These are phyloP conservation scores for Monosporascus sp. DNA, from an alignment of 2,329 filamentous ascomycete genomes.

Conservation along the genomic window DNA sequence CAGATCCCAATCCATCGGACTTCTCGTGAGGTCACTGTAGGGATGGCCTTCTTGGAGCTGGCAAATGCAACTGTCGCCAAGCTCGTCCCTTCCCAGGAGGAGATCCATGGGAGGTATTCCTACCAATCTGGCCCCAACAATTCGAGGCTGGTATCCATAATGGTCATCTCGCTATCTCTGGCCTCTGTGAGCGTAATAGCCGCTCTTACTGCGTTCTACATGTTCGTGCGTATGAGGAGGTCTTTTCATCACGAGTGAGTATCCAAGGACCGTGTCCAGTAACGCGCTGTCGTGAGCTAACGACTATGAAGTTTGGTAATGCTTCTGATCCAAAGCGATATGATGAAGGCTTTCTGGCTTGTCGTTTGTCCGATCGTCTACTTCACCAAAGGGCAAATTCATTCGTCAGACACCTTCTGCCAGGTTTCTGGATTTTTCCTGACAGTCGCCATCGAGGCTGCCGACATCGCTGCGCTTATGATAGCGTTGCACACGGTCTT, in stretches of 20 bases:
- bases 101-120: not conserved
- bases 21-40: not conserved
- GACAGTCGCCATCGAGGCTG: slow-evolving; percentile 60
- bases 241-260: slow-evolving; percentile 68
- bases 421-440: slow-evolving; percentile 66
- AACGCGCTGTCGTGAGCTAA: slow-evolving; percentile 11
- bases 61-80: not conserved
- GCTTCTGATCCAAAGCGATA: slow-evolving; percentile 66
- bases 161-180: slow-evolving; percentile 36
- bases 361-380: slow-evolving; percentile 59
- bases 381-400: slow-evolving; percentile 46
- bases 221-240: slow-evolving; percentile 69
- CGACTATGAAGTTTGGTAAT: slow-evolving; percentile 57
- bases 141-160: slow-evolving; percentile 21
- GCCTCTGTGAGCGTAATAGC: slow-evolving; percentile 51
- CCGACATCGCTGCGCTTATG: slow-evolving; percentile 66
- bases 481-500: slow-evolving; percentile 70
- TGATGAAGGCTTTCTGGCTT: slow-evolving; percentile 65
- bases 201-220: slow-evolving; percentile 57
- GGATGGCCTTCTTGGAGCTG: not conserved
- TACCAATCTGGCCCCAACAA: slow-evolving; percentile 2
- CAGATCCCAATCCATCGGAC: not conserved
- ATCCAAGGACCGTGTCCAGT: not conserved
- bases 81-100: not conserved
- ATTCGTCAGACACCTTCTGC: slow-evolving; percentile 52